These are phyloP conservation scores for Beauveria sp. DNA, from an alignment of 2,329 filamentous ascomycete genomes.

Conservation along the genomic window DNA sequence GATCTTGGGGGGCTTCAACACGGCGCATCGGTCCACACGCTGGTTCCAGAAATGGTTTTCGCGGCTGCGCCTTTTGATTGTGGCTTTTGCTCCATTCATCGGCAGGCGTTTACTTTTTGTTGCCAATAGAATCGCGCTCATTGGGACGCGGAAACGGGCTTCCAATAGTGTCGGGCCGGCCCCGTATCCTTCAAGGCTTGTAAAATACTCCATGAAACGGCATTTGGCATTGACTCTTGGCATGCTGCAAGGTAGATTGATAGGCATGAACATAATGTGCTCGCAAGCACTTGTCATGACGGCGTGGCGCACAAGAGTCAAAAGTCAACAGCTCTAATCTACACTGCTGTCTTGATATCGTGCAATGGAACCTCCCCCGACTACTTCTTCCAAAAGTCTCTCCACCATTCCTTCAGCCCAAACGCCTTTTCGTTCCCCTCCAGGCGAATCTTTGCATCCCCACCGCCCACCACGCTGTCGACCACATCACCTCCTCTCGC, in stretches of 20 bases:
- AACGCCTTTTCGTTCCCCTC: constrained; percentile 72
- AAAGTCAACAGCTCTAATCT: neutral
- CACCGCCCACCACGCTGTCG: constrained; percentile 48
- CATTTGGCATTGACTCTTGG: neutral
- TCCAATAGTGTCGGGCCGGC: constrained; percentile 1
- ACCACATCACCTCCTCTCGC: constrained; percentile 43
- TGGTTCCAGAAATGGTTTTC: neutral
- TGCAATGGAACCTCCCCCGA: neutral
- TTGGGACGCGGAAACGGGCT: neutral
- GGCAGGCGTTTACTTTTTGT: neutral
- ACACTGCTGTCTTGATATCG: neutral
- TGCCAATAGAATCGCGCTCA: neutral
- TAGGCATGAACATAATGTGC: neutral
- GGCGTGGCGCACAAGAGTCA: neutral
- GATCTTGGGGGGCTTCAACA: neutral
- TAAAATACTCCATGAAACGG: neutral
- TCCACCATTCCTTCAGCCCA: constrained; percentile 84
- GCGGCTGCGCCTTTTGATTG: neutral
- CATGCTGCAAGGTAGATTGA: neutral
- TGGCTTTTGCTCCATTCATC: constrained; percentile 1
- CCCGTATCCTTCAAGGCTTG: neutral
- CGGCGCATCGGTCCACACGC: neutral
- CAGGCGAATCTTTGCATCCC: constrained; percentile 52
- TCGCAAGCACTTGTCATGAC: neutral
- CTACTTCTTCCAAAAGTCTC: constrained; percentile 56